phyloP scores from a whole-genome alignment of 2,329 filamentous ascomycete genomes.

The Thielaviopsis musarum region DNA sequence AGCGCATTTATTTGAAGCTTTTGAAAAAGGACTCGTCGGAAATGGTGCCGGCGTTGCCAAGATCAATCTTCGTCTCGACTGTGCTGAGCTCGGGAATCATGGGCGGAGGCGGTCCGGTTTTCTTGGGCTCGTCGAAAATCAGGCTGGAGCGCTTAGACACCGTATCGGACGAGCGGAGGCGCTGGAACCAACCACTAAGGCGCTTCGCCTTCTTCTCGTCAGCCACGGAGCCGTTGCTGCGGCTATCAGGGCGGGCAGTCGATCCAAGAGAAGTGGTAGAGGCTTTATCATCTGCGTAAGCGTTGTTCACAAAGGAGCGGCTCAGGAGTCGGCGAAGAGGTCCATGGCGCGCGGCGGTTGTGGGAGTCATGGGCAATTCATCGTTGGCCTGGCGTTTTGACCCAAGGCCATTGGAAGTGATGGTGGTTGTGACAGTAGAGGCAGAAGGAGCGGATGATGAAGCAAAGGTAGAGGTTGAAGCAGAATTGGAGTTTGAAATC shows the following conservation, averaged over 20 bases:
- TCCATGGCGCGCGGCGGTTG: conserved; percentile 33
- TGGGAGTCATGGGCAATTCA: conserved; percentile 35
- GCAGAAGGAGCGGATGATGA: conserved; percentile 3
- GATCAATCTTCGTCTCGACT: conserved; percentile 32
- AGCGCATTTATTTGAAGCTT: conserved; percentile 32
- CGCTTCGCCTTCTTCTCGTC: conserved; percentile 39
- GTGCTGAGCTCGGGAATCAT: conserved; percentile 43
- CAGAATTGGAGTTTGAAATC: conserved; percentile 4
- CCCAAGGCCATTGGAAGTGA: conserved; percentile 19
- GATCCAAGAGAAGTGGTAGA: conserved; percentile 16
- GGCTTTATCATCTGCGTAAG: conserved; percentile 31
- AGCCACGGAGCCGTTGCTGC: conserved; percentile 29
- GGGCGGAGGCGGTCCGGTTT: conserved; percentile 36
- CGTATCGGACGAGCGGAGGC: conserved; percentile 25
- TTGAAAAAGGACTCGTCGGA: conserved; percentile 38
- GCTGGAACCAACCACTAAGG: conserved; percentile 41
- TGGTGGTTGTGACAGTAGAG: conserved; percentile 12
- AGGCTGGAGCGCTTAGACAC: conserved; percentile 27
- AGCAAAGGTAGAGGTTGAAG: conserved; percentile 14
- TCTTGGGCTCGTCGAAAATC: conserved; percentile 22
- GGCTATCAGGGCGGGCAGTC: conserved; percentile 30
- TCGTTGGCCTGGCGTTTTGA: conserved; percentile 31
- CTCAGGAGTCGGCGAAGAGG: conserved; percentile 42
- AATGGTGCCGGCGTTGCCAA: conserved; percentile 27
- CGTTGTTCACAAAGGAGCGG: conserved; percentile 36